Percentiles rank a stretch among this genome's conserved stretches.
Evolutionary conservation across 2,329 filamentous ascomycete genomes (phyloP).

Genomic region (Diaporthe longicolla): DNA sequence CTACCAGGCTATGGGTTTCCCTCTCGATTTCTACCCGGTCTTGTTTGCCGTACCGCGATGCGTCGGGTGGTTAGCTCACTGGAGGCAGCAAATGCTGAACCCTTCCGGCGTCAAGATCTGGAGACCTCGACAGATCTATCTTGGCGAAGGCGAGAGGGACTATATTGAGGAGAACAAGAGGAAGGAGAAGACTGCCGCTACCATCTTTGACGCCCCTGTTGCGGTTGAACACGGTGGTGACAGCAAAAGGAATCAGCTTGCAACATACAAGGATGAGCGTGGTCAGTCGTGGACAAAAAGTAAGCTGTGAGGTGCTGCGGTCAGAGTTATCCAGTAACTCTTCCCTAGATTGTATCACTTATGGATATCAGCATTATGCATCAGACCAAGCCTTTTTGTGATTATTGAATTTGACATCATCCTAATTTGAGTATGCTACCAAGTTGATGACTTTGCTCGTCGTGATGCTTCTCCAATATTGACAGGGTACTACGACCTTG

Average conservation of each 20-base stretch:
- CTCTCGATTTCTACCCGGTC: constrained; percentile 66
- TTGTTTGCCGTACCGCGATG: constrained; percentile 65
- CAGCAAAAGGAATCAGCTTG: constrained; percentile 58
- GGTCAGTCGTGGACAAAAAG: constrained; percentile 50
- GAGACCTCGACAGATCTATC: constrained; percentile 63
- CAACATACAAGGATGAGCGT: constrained; percentile 56
- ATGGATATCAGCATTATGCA: neutral
- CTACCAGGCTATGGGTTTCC: constrained; percentile 68
- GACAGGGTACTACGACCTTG: neutral
- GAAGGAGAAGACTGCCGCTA: constrained; percentile 49
- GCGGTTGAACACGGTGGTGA: constrained; percentile 58
- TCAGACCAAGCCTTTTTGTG: neutral
- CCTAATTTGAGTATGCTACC: neutral
- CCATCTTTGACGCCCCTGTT: constrained; percentile 54
- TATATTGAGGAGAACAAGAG: constrained; percentile 58
- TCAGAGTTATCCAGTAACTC: neutral
- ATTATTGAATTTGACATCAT: neutral
- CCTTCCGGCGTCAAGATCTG: constrained; percentile 64
- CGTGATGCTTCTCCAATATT: neutral
- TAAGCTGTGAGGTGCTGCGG: constrained; percentile 44
- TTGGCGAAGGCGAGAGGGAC: constrained; percentile 59
- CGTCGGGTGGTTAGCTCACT: constrained; percentile 66
- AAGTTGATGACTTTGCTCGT: neutral
- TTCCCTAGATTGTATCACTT: neutral
- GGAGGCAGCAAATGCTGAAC: constrained; percentile 65